Evolutionary conservation across 306 rosid genomes (phyloP).

Genomic region (Trichosanthes cucumerina): DNA sequence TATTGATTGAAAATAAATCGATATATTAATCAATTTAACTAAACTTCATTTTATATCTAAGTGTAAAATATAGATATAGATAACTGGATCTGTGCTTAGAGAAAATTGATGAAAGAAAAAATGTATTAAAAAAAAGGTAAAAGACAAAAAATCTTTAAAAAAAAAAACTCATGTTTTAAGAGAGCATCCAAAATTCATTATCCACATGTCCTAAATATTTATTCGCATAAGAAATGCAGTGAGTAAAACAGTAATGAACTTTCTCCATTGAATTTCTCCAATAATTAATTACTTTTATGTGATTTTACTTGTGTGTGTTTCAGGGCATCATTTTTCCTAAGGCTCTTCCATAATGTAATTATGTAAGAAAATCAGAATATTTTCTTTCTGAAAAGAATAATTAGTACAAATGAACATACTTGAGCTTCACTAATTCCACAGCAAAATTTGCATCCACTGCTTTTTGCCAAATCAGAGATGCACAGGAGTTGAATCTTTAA

Average conservation of each 20-base stretch:
- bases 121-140: too few species aligned
- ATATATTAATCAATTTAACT: too few species aligned
- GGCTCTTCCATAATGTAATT: not conserved
- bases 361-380: not conserved
- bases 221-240: not conserved
- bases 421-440: not conserved
- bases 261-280: not conserved
- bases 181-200: not conserved
- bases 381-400: not conserved
- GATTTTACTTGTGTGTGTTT: not conserved
- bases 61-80: too few species aligned
- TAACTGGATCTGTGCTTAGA: too few species aligned
- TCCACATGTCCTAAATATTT: not conserved
- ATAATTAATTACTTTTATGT: not conserved
- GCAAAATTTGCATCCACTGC: not conserved
- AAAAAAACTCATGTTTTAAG: too few species aligned
- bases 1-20: too few species aligned
- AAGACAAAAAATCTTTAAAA: too few species aligned
- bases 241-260: not conserved
- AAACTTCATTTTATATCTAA: too few species aligned
- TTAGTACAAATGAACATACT: not conserved
- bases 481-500: constrained; percentile 46
- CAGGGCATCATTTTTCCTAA: not conserved
- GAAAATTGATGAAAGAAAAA: too few species aligned
- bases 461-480: constrained; percentile 14